Base-by-base conservation (phyloP, 345 rosid species). In the Linum lewisii region DNA sequence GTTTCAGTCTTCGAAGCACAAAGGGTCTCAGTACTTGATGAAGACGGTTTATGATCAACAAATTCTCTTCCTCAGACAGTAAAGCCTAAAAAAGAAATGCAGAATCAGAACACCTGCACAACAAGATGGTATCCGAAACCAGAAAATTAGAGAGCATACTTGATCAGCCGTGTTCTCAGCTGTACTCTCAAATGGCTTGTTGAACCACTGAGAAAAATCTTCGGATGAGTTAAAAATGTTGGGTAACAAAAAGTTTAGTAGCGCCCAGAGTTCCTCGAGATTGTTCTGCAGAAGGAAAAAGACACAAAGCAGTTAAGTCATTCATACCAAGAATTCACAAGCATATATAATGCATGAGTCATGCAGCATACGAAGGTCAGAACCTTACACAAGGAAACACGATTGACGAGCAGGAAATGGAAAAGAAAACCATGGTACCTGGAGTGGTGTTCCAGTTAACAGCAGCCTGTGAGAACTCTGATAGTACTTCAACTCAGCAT, bases 1-100 rank as follows among this genome's bases (percentile, higher is more conserved):
- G 97, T 77, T 90, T 90, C 69, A 90, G 76, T 73, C 97, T 78
- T 50, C 97, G 88, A 51, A 90, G 87, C 38, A 90, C 95, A 74
- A 90, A 90, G 69, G 97, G 97, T 58, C 97, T 76, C 69, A 90
- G 93, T 72, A 90, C 97, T 83, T 90, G 97, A 63, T 90, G 97
- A 63, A 90, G 87, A 57, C 97, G 97, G 57, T 90, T 90, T 58
- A 87, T 90, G 47, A 90, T 82, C 82, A 90, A 72, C 59, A 90
- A 75, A 77, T 90, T 90, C 77, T 90, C 97, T 76, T 90, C 95
- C 79, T 90, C 97, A 7, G 97, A 90, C 47, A 90, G 76, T 54
- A 90, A 75, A 37, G 97, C 95, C 97, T 90, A 37, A 53, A 72
- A 36, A 64, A 5, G 69, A 24, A 44, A 51, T 42, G 59, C 3